These are phyloP conservation scores for Microcos paniculata DNA, from an alignment of 345 rosid species.

Conservation along the genomic window DNA sequence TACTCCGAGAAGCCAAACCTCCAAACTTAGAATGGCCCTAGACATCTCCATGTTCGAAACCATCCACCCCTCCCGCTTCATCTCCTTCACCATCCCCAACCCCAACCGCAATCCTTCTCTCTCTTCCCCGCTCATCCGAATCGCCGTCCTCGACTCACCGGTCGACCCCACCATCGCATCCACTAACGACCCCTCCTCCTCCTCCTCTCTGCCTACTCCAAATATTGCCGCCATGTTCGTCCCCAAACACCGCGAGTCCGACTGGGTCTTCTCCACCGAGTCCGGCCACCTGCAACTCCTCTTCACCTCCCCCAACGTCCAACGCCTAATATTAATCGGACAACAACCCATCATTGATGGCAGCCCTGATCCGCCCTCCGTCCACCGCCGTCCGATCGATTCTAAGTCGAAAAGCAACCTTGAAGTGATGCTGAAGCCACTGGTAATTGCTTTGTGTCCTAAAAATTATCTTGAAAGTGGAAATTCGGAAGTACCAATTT, in stretches of 20 bases:
- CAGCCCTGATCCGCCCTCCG: constrained; percentile 16
- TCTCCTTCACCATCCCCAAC: constrained; percentile 60
- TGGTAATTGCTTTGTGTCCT: constrained; percentile 53
- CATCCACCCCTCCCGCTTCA: constrained; percentile 61
- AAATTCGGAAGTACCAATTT: constrained; percentile 40
- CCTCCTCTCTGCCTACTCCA: constrained; percentile 21
- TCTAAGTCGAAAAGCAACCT: constrained; percentile 21
- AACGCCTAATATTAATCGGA: constrained; percentile 67
- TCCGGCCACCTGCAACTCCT: constrained; percentile 86
- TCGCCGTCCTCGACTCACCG: constrained; percentile 86
- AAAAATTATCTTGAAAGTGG: constrained; percentile 27
- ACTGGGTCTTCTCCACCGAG: constrained; percentile 91
- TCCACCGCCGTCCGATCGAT: constrained; percentile 20
- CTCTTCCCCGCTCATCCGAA: constrained; percentile 43
- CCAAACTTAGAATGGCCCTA: constrained; percentile 56
- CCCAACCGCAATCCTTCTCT: constrained; percentile 23
- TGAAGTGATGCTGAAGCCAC: constrained; percentile 40
- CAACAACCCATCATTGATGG: constrained; percentile 22
- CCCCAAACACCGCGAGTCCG: constrained; percentile 65
- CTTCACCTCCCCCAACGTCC: constrained; percentile 45
- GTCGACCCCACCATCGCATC: constrained; percentile 15
- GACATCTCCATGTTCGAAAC: constrained; percentile 50
- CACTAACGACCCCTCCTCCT: too few species aligned
- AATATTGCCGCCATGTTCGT: constrained; percentile 69
- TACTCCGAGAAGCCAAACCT: too few species aligned